Evolutionary conservation across 176 grass and related monocot species (phyloP).

Genomic region (Bromus sterilis): DNA sequence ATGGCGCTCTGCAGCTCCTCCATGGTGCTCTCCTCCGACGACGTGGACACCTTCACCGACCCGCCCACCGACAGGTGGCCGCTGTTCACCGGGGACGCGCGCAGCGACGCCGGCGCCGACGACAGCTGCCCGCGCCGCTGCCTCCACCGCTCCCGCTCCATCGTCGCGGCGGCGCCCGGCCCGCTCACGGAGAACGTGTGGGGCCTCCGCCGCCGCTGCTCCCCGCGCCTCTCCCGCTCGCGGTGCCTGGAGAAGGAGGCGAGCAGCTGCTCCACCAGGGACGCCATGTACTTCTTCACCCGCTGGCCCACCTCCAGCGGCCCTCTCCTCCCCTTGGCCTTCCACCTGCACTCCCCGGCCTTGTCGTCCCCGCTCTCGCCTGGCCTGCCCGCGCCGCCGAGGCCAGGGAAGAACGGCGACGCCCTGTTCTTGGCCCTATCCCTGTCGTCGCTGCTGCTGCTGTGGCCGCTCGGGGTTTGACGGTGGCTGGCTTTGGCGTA

Average conservation of each 20-base stretch:
- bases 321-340: conserved; percentile 32
- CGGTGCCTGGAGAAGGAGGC: conserved; percentile 29
- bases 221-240: conserved; percentile 38
- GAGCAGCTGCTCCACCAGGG: conserved; percentile 65
- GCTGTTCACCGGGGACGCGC: conserved; percentile 69
- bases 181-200: conserved; percentile 61
- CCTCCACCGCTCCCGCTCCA: conserved; percentile 24
- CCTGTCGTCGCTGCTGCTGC: background rate
- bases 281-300: conserved; percentile 56
- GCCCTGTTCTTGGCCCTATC: conserved; percentile 31
- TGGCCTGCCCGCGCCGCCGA: conserved; percentile 21
- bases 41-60: conserved; percentile 61
- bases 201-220: conserved; percentile 42
- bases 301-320: conserved; percentile 48
- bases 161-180: background rate
- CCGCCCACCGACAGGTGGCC: conserved; percentile 68
- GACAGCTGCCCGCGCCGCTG: conserved; percentile 28
- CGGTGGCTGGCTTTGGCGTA: conserved; percentile 11
- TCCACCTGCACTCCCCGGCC: conserved; percentile 43
- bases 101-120: conserved; percentile 83
- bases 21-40: conserved; percentile 90
- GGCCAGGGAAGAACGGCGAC: conserved; percentile 46
- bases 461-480: background rate
- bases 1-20: conserved; percentile 93
- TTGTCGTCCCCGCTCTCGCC: conserved; percentile 13